Evolutionary conservation across 192 early-diverging fungal genomes (phyloP).

Genomic region (Coemansia sp.): DNA sequence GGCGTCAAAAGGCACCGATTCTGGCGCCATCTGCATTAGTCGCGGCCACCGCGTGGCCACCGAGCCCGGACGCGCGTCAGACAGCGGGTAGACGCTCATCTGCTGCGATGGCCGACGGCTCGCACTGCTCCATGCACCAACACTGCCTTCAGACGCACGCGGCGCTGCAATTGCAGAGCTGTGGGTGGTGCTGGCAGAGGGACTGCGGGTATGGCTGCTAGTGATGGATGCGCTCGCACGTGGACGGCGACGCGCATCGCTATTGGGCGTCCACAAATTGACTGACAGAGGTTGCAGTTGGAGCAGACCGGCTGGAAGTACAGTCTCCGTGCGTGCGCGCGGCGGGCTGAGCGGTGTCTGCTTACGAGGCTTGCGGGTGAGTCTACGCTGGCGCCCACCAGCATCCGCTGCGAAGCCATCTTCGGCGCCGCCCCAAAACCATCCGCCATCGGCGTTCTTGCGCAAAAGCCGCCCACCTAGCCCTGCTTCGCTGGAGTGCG

Average conservation of each 20-base stretch:
- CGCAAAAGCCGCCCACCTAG: conserved; percentile 21
- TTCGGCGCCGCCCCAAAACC: conserved; percentile 29
- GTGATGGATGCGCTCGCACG: conserved; percentile 8
- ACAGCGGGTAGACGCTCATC: neutral
- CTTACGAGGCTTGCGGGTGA: conserved; percentile 36
- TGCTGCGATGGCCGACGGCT: conserved; percentile 14
- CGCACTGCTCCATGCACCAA: conserved; percentile 28
- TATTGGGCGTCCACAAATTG: conserved; percentile 9
- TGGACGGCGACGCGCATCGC: conserved; percentile 1
- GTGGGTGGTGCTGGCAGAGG: conserved; percentile 24
- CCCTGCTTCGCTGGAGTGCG: conserved; percentile 26
- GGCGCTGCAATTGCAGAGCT: conserved; percentile 7
- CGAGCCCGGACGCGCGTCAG: neutral
- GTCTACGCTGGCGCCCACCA: conserved; percentile 19
- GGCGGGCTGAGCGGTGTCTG: neutral
- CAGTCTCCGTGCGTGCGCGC: neutral
- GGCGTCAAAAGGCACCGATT: conserved; percentile 35
- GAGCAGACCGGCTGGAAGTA: neutral
- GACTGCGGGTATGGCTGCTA: conserved; percentile 16
- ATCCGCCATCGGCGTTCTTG: conserved; percentile 23
- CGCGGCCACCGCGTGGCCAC: conserved; percentile 5
- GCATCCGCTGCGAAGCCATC: neutral
- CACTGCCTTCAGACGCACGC: neutral
- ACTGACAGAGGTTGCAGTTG: conserved; percentile 7
- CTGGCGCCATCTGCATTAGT: conserved; percentile 21